Base-by-base conservation (phyloP, 257 asterid species). In the Fraxinus quadrangulata region DNA sequence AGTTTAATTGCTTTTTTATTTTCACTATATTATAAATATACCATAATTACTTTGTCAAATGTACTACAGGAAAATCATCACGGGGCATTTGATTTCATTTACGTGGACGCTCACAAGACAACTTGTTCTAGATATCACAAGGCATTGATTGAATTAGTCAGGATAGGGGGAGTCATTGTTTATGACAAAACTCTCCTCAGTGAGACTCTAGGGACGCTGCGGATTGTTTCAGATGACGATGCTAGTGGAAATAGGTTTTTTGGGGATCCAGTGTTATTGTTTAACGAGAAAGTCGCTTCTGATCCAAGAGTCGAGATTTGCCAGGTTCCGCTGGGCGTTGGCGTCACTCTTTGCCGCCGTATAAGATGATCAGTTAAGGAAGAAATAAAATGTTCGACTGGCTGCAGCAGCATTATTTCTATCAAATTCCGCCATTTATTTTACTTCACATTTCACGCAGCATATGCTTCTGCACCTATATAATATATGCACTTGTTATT, bases 271-370 rank as follows among this genome's bases (percentile, higher is more conserved):
- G 97, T 93, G 75, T 36, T 93, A 84, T 96, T 89, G 85, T 90
- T 93, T 59, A 91, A 93, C 88, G 90, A 91, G 86, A 91, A 91
- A 6, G 88, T 93, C 16, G 96, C 94, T 2, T 97, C 87, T 17
- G 98, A 93, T 85, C 92, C 89, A 7, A 93, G 98, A 88, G 84
- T 93, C 28, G 98, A 93, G 90, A 91, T 93, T 56, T 91, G 96
- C 75, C 92, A 90, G 88, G 88, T 93, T 31, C 98, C 98, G 0
- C 91, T 93, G 23, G 98, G 98, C 7, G 96, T 91, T 78, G 98
- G 98, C 49, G 86, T 93, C 54, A 93, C 98, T 84, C 86, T 93
- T 80, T 93, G 98, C 88, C 97, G 98, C 78, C 96, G 98, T 10
- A 14, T 91, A 86, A 87, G 79, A 84, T 93, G 80, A 88, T 79